Evolutionary conservation across 208 protist genomes (phyloP).

Genomic region (Trypanosoma caninum): DNA sequence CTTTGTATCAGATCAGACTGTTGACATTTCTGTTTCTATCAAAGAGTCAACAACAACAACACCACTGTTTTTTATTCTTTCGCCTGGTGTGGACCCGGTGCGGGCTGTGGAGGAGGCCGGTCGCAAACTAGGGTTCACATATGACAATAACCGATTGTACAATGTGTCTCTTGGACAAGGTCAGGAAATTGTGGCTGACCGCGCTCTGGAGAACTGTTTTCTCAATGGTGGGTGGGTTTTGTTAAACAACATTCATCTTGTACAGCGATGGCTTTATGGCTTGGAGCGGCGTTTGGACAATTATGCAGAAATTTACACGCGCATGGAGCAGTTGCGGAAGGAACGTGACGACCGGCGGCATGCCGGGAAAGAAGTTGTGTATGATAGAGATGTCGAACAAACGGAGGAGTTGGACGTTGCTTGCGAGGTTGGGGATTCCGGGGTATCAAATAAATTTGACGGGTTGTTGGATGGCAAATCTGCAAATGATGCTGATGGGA

Average conservation of each 20-base stretch:
- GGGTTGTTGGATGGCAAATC: not conserved
- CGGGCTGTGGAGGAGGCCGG: slow-evolving; percentile 94
- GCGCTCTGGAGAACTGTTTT: slow-evolving; percentile 92
- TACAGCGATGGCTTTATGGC: slow-evolving; percentile 94
- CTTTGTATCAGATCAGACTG: slow-evolving; percentile 94
- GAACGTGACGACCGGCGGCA: slow-evolving; percentile 82
- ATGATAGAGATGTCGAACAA: not conserved
- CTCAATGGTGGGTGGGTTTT: slow-evolving; percentile 95
- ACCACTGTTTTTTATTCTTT: slow-evolving; percentile 99
- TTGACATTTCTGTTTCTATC: slow-evolving; percentile 94
- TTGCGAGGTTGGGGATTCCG: not conserved
- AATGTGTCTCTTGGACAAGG: slow-evolving; percentile 98
- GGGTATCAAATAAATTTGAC: not conserved
- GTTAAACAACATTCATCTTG: slow-evolving; percentile 98
- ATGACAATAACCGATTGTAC: slow-evolving; percentile 94
- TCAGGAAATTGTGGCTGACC: slow-evolving; percentile 97
- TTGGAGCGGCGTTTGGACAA: slow-evolving; percentile 97
- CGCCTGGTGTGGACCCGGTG: slow-evolving; percentile 98
- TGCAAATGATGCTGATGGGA: too few relatives aligned
- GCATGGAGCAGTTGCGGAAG: slow-evolving; percentile 85
- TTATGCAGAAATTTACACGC: slow-evolving; percentile 90
- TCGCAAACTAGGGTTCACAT: slow-evolving; percentile 93
- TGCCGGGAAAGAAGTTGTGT: slow-evolving; percentile 20
- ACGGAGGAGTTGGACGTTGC: not conserved
- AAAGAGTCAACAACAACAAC: slow-evolving; percentile 93